Conservation (phyloP, 768 basidiomycete species). For the Calocybe indica region DNA sequence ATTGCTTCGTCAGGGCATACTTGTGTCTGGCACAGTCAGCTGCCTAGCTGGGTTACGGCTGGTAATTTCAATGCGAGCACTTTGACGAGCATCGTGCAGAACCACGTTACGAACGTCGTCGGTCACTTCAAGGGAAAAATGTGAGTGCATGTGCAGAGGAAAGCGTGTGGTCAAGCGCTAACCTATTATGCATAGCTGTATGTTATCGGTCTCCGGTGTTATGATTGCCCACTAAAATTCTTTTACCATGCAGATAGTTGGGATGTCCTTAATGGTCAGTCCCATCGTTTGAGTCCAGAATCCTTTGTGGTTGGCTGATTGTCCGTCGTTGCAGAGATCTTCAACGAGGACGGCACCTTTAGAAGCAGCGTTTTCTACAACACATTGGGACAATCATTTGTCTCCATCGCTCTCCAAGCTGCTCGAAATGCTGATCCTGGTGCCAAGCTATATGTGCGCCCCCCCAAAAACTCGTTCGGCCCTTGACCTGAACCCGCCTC, state of each 20-base stretch:
- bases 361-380: slow-evolving; percentile 49
- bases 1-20: slow-evolving; percentile 28
- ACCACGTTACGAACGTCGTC: slow-evolving; percentile 43
- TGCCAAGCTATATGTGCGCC: slow-evolving; percentile 48
- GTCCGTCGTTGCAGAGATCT: slow-evolving; percentile 31
- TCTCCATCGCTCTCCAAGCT: slow-evolving; percentile 45
- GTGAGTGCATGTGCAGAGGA: slow-evolving; percentile 18
- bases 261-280: slow-evolving; percentile 38
- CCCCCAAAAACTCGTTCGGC: not conserved
- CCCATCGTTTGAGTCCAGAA: not conserved
- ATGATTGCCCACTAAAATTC: not conserved
- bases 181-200: slow-evolving; percentile 18
- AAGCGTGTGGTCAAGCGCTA: not conserved
- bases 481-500: not conserved
- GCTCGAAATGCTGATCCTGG: slow-evolving; percentile 49
- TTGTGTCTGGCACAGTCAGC: slow-evolving; percentile 48
- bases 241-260: slow-evolving; percentile 21
- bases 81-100: slow-evolving; percentile 38
- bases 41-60: slow-evolving; percentile 43
- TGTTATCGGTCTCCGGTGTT: slow-evolving; percentile 14
- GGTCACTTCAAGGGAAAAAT: slow-evolving; percentile 50
- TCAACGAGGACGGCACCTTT: slow-evolving; percentile 59
- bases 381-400: slow-evolving; percentile 39
- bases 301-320: not conserved
- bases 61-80: slow-evolving; percentile 35